Evolutionary conservation across 139 green algal genomes (phyloP).

Genomic region (Coelastrella sp.): DNA sequence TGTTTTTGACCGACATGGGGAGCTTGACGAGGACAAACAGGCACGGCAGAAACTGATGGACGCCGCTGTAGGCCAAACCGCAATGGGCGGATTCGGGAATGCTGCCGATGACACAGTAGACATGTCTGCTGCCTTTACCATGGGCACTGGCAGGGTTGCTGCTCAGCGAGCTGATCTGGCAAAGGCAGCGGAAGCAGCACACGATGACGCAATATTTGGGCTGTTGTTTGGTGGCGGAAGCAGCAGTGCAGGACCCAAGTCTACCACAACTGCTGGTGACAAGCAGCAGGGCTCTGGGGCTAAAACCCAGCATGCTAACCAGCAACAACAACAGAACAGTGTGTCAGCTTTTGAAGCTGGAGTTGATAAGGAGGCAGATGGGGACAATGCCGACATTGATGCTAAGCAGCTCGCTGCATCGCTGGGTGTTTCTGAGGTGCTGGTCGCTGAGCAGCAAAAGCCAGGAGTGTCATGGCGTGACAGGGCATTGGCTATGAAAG

Average conservation of each 20-base stretch:
- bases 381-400: no score
- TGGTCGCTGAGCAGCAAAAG: neutral
- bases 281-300: no score
- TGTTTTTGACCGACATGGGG: slow-evolving; percentile 31
- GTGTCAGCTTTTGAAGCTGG: no score
- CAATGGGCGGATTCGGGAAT: neutral
- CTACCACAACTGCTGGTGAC: no score
- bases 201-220: slow-evolving; percentile 41
- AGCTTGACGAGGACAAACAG: slow-evolving; percentile 14
- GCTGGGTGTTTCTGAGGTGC: neutral
- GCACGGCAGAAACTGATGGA: slow-evolving; percentile 31
- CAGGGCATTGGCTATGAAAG: neutral
- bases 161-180: neutral
- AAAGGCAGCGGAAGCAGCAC: neutral
- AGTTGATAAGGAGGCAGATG: no score
- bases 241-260: no score
- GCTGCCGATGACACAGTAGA: neutral
- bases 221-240: neutral
- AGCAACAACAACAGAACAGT: no score
- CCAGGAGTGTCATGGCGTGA: slow-evolving; percentile 12
- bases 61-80: neutral
- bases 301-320: no score
- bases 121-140: slow-evolving; percentile 16
- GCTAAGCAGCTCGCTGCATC: no score
- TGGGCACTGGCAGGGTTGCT: slow-evolving; percentile 37